Conservation (phyloP, 768 basidiomycete species). For the Boletus rubescentipes region DNA sequence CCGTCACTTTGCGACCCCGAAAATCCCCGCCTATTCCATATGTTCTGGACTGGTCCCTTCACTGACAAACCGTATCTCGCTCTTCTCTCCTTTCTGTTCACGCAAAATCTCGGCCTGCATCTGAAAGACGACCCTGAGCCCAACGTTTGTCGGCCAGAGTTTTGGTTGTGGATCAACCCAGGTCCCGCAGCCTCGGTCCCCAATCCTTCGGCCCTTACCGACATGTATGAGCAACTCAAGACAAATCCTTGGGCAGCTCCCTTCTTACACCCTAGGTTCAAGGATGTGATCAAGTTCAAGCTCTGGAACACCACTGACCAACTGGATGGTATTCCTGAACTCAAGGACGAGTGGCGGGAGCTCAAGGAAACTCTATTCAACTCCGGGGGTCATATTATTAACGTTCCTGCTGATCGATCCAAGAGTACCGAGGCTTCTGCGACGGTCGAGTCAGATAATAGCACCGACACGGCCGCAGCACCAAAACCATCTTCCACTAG, state of each 20-base stretch:
- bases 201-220: constrained; percentile 72
- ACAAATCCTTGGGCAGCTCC: constrained; percentile 93
- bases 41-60: constrained; percentile 99
- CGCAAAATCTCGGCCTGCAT: constrained; percentile 89
- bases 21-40: constrained; percentile 89
- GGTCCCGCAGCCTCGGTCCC: constrained; percentile 92
- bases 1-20: constrained; percentile 75
- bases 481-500: constrained; percentile 22
- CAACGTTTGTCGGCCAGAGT: constrained; percentile 76
- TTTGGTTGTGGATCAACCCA: constrained; percentile 99
- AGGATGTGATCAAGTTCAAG: constrained; percentile 90
- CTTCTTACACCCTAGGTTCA: constrained; percentile 90
- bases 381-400: constrained; percentile 76
- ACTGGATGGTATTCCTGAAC: constrained; percentile 85
- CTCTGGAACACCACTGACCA: constrained; percentile 99
- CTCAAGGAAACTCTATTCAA: constrained; percentile 79
- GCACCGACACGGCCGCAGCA: constrained; percentile 17
- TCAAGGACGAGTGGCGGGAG: constrained; percentile 86
- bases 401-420: constrained; percentile 50
- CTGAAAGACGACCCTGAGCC: constrained; percentile 44
- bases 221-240: constrained; percentile 83
- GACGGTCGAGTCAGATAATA: constrained; percentile 20
- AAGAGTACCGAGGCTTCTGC: constrained; percentile 25
- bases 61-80: constrained; percentile 99
- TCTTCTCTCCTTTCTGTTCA: constrained; percentile 90